A percentile compares a stretch with the other conserved stretches of the same genome.
Conservation (phyloP, 768 basidiomycete genomes). For the Postia placenta region DNA sequence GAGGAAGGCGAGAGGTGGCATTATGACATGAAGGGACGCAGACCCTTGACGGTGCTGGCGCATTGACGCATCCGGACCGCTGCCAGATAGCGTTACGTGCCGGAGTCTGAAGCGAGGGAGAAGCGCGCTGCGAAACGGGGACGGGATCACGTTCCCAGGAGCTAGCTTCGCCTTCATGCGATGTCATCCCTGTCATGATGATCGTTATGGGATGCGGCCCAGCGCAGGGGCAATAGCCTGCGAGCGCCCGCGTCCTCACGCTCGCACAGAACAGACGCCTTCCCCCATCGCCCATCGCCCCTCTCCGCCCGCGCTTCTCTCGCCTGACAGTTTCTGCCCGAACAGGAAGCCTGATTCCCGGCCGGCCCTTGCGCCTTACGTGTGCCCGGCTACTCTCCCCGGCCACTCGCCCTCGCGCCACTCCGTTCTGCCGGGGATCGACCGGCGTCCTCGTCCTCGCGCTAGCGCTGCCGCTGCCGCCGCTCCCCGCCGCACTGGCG, state of each 20-base stretch:
- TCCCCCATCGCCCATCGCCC: no score
- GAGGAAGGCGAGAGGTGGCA: background rate
- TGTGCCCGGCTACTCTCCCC: background rate
- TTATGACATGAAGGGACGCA: background rate
- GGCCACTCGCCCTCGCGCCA: background rate
- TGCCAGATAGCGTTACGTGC: slow-evolving; percentile 8
- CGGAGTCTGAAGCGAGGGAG: slow-evolving; percentile 4
- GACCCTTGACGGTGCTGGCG: background rate
- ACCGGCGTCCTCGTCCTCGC: background rate
- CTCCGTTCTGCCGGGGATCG: no score
- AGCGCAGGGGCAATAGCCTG: no score
- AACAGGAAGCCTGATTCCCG: slow-evolving; percentile 2
- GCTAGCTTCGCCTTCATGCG: background rate
- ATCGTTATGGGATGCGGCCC: background rate
- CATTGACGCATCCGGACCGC: slow-evolving; percentile 3
- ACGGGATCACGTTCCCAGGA: background rate
- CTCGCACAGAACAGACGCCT: no score
- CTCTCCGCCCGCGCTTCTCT: background rate
- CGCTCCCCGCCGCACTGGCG: no score
- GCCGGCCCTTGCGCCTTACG: background rate
- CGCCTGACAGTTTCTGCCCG: slow-evolving; percentile 7
- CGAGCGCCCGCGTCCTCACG: no score
- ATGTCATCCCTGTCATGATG: background rate
- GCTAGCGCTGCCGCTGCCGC: no score
- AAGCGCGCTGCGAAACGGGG: background rate